Percentiles rank a stretch among this genome's conserved stretches.
Conservation (phyloP, 2,329 filamentous ascomycete genomes). For the Diaporthe citri region DNA sequence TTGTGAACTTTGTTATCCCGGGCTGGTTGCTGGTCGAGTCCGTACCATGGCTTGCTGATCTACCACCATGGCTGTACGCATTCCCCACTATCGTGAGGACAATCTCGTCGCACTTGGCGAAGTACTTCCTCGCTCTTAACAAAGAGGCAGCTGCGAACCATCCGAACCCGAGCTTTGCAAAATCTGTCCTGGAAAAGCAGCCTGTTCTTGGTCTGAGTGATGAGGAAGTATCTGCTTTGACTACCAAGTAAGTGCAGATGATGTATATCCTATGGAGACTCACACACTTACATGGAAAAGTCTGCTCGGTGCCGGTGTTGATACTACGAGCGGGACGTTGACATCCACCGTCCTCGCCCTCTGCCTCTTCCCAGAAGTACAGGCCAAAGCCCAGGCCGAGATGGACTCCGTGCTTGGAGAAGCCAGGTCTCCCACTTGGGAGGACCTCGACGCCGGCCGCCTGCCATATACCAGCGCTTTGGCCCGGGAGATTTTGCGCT, state of each 20-base stretch:
- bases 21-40: conserved; percentile 26
- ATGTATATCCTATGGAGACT: neutral
- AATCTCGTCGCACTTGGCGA: conserved; percentile 5
- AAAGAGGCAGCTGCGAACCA: conserved; percentile 18
- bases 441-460: conserved; percentile 2
- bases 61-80: conserved; percentile 22
- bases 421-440: conserved; percentile 18
- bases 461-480: conserved; percentile 18
- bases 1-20: conserved; percentile 2
- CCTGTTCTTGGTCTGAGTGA: neutral
- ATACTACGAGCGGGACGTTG: conserved; percentile 5
- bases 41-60: conserved; percentile 23
- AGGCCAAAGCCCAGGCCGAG: conserved; percentile 27
- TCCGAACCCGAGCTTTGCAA: conserved; percentile 26
- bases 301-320: conserved; percentile 7
- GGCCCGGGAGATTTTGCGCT: conserved; percentile 25
- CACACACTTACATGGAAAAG: conserved; percentile 2
- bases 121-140: conserved; percentile 23
- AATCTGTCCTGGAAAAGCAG: conserved; percentile 19
- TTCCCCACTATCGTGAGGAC: conserved; percentile 15
- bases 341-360: conserved; percentile 20
- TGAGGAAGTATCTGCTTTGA: neutral
- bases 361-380: conserved; percentile 17
- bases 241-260: conserved; percentile 22
- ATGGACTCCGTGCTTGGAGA: conserved; percentile 26